A percentile compares a stretch with the other conserved stretches of the same genome.
Conservation (phyloP, 495 filamentous ascomycete genomes). For the Aspergillus sclerotioniger region DNA sequence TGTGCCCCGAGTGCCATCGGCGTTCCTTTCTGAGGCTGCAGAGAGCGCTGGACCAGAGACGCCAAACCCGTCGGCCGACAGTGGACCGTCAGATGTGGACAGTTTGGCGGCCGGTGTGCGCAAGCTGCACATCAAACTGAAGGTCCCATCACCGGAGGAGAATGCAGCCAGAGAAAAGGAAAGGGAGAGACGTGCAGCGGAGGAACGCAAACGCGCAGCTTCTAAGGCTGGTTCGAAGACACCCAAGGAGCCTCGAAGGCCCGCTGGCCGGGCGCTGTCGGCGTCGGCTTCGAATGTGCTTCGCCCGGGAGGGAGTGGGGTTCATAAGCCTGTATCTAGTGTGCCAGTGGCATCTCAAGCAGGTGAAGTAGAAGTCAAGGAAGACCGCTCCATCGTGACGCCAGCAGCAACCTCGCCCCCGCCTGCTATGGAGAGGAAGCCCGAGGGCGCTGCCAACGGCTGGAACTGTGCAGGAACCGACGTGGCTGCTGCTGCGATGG, state of each 20-base stretch:
- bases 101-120: constrained; percentile 65
- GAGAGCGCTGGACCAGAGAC: constrained; percentile 4
- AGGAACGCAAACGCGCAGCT: constrained; percentile 26
- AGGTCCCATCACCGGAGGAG: constrained; percentile 68
- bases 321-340: background rate
- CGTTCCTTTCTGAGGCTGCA: constrained; percentile 22
- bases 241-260: background rate
- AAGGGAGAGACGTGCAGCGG: constrained; percentile 31
- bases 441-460: background rate
- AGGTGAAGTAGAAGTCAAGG: background rate
- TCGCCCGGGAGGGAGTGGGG: background rate
- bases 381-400: background rate
- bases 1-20: constrained; percentile 43
- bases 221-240: constrained; percentile 21
- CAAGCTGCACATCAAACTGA: constrained; percentile 67
- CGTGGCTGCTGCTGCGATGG: constrained; percentile 7
- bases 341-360: background rate
- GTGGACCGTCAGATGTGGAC: constrained; percentile 47
- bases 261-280: background rate
- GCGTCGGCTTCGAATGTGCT: background rate
- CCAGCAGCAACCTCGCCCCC: background rate
- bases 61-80: background rate
- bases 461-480: constrained; percentile 1
- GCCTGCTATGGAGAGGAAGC: background rate
- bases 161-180: constrained; percentile 55